Percentiles rank a stretch among this genome's conserved stretches.
These are phyloP conservation scores for Camellia granthamiana DNA, from an alignment of 148 eudicot genomes.

Conservation along the genomic window DNA sequence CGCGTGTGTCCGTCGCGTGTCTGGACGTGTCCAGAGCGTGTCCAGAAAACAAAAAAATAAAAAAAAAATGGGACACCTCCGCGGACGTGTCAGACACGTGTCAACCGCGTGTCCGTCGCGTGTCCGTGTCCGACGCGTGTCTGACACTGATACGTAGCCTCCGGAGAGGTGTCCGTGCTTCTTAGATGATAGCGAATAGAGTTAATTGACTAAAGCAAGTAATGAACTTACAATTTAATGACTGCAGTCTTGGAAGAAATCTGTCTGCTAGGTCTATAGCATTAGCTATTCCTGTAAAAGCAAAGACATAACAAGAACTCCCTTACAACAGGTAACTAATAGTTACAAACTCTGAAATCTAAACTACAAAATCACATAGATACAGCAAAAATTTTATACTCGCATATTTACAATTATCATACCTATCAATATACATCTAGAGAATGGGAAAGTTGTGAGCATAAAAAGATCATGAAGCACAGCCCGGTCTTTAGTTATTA, in stretches of 20 bases:
- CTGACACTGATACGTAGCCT: too few relatives aligned
- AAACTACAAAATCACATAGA: neutral
- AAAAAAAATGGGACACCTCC: too few relatives aligned
- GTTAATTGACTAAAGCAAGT: neutral
- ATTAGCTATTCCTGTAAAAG: constrained; percentile 78
- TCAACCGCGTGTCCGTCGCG: too few relatives aligned
- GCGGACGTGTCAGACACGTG: too few relatives aligned
- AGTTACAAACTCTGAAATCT: neutral
- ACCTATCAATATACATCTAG: constrained; percentile 83
- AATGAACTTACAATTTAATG: constrained; percentile 66
- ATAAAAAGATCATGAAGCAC: constrained; percentile 93
- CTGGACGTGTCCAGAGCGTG: too few relatives aligned
- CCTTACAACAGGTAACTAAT: neutral
- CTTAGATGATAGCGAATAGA: neutral
- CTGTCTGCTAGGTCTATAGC: constrained; percentile 89
- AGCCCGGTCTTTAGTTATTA: constrained; percentile 79
- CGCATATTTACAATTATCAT: neutral
- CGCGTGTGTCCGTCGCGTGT: too few relatives aligned
- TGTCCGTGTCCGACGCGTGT: too few relatives aligned
- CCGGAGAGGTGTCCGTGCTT: too few relatives aligned
- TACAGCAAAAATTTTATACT: neutral
- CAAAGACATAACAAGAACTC: constrained; percentile 10
- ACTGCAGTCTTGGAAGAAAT: constrained; percentile 84
- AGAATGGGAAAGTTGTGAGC: constrained; percentile 81
- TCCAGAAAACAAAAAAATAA: too few relatives aligned